Conservation (phyloP, 176 grass and related monocot genomes). For the Oryza nivara region DNA sequence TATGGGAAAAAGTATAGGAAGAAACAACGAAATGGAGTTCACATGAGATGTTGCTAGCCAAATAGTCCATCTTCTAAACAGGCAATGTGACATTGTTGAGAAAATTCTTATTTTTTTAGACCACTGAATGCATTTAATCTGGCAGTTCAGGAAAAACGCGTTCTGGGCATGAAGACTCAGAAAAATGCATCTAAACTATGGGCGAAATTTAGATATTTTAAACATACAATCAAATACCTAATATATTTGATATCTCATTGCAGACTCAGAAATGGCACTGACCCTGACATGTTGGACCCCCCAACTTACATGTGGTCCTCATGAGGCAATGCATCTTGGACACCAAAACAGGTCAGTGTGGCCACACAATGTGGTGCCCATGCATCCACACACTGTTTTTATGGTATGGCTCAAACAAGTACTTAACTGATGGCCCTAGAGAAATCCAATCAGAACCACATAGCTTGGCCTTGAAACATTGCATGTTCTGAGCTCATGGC, state of each 20-base stretch:
- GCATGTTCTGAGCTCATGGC: constrained; percentile 44
- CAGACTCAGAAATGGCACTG: neutral
- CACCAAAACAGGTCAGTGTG: constrained; percentile 10
- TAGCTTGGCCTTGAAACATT: neutral
- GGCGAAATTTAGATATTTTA: neutral
- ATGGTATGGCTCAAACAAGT: constrained; percentile 19
- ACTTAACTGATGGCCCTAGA: constrained; percentile 7
- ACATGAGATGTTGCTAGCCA: constrained; percentile 28
- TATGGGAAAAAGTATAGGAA: constrained; percentile 2
- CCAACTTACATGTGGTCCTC: neutral
- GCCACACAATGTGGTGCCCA: constrained; percentile 9
- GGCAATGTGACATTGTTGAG: constrained; percentile 17
- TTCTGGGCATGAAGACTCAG: neutral
- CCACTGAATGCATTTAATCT: neutral
- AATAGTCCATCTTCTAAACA: neutral
- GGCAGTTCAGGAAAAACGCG: neutral
- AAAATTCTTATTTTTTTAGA: constrained; percentile 16
- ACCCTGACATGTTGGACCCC: constrained; percentile 11
- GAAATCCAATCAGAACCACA: constrained; percentile 37
- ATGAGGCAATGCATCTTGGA: constrained; percentile 14
- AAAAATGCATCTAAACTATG: neutral
- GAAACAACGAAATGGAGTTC: neutral
- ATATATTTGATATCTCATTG: neutral
- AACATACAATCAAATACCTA: neutral
- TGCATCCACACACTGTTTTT: neutral